These are phyloP conservation scores for Aquilaria malaccensis DNA, from an alignment of 345 rosid species.

Conservation along the genomic window DNA sequence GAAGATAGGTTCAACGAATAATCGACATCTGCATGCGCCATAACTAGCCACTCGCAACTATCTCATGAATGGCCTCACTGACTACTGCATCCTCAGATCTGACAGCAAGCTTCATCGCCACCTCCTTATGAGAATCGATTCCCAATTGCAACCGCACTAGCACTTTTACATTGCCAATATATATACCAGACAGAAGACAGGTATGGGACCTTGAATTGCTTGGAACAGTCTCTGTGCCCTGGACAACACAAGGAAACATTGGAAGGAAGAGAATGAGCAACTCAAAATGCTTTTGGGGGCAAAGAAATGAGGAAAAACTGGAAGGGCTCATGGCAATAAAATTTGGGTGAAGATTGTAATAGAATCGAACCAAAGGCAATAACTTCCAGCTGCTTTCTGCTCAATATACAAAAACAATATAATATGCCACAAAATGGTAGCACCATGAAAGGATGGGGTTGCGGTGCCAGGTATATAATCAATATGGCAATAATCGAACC, in stretches of 20 bases:
- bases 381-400: too few species aligned
- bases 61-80: constrained; percentile 73
- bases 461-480: too few species aligned
- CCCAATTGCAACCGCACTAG: constrained; percentile 76
- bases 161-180: constrained; percentile 67
- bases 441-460: too few species aligned
- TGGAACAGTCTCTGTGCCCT: constrained; percentile 76
- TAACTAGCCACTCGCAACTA: constrained; percentile 62
- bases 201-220: constrained; percentile 88
- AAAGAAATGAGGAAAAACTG: too few species aligned
- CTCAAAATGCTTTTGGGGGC: too few species aligned
- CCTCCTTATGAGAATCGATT: constrained; percentile 62
- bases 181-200: constrained; percentile 69
- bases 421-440: too few species aligned
- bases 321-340: too few species aligned
- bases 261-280: too few species aligned
- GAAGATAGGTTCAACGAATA: background rate
- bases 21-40: background rate
- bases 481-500: too few species aligned
- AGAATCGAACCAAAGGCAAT: too few species aligned
- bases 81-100: constrained; percentile 65
- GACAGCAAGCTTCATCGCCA: constrained; percentile 75
- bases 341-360: too few species aligned
- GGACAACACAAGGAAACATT: constrained; percentile 6
- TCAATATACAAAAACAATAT: too few species aligned